Base-by-base conservation (phyloP, 768 basidiomycete species). In the Suillus variegatus region DNA sequence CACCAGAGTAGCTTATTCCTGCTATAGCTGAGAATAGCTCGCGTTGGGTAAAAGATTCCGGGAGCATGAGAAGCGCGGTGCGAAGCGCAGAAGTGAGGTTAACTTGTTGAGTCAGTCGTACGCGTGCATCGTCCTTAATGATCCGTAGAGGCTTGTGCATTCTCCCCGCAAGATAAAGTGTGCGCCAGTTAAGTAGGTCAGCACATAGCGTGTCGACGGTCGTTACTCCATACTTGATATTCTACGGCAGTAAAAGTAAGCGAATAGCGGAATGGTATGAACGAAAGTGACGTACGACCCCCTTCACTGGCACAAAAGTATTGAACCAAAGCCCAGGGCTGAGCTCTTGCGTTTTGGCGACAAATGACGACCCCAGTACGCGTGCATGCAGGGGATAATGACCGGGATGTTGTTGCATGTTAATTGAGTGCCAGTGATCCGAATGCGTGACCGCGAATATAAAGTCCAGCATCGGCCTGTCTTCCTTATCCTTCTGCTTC, bases 61-160 rank as follows among this genome's bases (percentile, higher is more conserved):
- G 94, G 32, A 97, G 88, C 10, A 87, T 90, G 67, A 97, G 86
- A 60, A 99, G 89, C 0, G 95, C 90, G n/a, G 93, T 88, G 54
- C 95, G 90, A 20, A 97, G 83, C 3, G 96, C 96, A 14, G 93
- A 94, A 14, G 90, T 87, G 52, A 97, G 85, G 82, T 99, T 99
- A 73, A 95, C 94, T 72, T 97, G 93, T 74, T 95, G 92, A 22
- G 95, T 94, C 61, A 96, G 83, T 62, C 92, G 88, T 18, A 98
- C 93, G 46, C 95, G 90, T 2, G 95, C 90, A 74, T 97, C 94
- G 75, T 96, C 93, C 77, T 89, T 89, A 77, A 97, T 91, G 72
- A 97, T 96, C 60, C 93, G 88, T 57, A 96, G 86, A 1, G 97
- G 97, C 78, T 99, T 99, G 79, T 99, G 97, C 88, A 98, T 94